Percentiles rank a stretch among this genome's conserved stretches.
phyloP scores from a whole-genome alignment of 2,329 filamentous ascomycete genomes.

The Exophiala bonariae region DNA sequence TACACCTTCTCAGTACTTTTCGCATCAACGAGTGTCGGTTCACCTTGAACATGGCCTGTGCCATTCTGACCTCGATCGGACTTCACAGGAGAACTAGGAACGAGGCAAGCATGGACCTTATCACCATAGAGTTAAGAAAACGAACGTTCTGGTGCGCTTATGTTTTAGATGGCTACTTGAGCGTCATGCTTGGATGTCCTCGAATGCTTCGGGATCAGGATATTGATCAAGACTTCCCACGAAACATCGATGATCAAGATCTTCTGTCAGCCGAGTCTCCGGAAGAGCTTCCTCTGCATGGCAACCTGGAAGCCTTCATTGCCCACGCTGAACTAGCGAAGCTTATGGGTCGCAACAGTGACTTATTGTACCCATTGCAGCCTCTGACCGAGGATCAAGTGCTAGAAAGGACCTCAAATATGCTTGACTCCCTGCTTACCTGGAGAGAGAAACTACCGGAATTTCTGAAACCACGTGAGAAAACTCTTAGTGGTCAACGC shows the following conservation, averaged over 20 bases:
- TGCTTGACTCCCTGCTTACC: constrained; percentile 23
- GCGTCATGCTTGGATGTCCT: constrained; percentile 63
- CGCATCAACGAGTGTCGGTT: constrained; percentile 58
- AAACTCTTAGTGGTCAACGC: constrained; percentile 27
- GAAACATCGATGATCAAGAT: constrained; percentile 57
- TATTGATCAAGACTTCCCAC: constrained; percentile 62
- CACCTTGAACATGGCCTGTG: constrained; percentile 49
- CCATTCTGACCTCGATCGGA: constrained; percentile 44
- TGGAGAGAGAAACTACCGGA: constrained; percentile 29
- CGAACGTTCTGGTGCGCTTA: constrained; percentile 65
- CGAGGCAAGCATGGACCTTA: constrained; percentile 33
- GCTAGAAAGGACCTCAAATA: constrained; percentile 23
- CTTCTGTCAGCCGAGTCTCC: constrained; percentile 47
- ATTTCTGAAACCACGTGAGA: constrained; percentile 29
- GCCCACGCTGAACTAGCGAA: constrained; percentile 29
- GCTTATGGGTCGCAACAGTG: constrained; percentile 28
- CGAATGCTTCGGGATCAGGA: constrained; percentile 63
- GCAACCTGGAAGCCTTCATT: constrained; percentile 29
- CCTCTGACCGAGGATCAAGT: constrained; percentile 25
- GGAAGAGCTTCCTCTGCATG: constrained; percentile 31
- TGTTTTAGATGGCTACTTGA: constrained; percentile 62
- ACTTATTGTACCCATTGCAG: constrained; percentile 30
- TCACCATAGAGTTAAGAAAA: constrained; percentile 54
- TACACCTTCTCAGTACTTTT: constrained; percentile 56
- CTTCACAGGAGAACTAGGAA: constrained; percentile 36